These are phyloP conservation scores for Toxoplasma gondii DNA, from an alignment of 169 alveolate genomes.

Conservation along the genomic window DNA sequence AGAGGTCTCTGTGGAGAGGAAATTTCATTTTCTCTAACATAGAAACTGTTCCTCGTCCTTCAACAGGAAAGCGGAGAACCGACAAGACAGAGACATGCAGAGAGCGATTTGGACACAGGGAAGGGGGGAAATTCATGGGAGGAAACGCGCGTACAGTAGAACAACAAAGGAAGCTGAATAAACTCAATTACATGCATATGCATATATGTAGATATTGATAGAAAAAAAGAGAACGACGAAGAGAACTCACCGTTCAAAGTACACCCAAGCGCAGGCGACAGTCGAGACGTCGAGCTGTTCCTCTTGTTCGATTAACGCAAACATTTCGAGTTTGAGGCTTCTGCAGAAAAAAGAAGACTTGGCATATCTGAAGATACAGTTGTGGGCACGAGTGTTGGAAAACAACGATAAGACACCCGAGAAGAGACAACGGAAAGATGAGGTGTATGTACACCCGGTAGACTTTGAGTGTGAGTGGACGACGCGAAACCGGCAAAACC, in stretches of 20 bases:
- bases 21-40: too few species aligned
- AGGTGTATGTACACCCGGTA: neutral
- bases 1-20: too few species aligned
- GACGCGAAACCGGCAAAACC: neutral
- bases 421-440: neutral
- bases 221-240: neutral
- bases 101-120: neutral
- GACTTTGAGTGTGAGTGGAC: neutral
- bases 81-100: too few species aligned
- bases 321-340: constrained; percentile 51
- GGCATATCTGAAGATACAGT: neutral
- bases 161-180: too few species aligned
- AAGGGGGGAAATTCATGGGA: too few species aligned
- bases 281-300: constrained; percentile 48
- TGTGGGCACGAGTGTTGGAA: neutral
- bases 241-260: constrained; percentile 56
- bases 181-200: neutral
- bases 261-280: constrained; percentile 66
- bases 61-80: too few species aligned
- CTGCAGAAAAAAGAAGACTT: neutral
- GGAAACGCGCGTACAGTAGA: too few species aligned
- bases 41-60: too few species aligned
- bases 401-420: neutral
- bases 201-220: neutral
- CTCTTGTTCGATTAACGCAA: neutral